Evolutionary conservation across 2,329 filamentous ascomycete species (phyloP).

Genomic region (Nannizziopsis barbatae): DNA sequence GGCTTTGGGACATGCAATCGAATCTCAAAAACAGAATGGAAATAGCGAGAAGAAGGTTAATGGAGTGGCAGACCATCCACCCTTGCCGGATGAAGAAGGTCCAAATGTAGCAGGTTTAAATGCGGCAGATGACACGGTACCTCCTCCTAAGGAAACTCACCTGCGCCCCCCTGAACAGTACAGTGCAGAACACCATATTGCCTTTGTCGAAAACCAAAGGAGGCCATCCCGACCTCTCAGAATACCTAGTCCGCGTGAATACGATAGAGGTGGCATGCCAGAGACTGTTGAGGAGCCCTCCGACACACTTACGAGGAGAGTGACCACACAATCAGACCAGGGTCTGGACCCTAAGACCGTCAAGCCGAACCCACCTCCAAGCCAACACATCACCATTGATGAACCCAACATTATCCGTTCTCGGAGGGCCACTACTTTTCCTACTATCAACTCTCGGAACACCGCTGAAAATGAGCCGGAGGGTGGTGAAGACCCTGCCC

Average conservation of each 20-base stretch:
- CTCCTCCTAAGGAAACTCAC: slow-evolving; percentile 44
- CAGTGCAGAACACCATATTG: slow-evolving; percentile 68
- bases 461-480: slow-evolving; percentile 24
- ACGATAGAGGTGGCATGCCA: slow-evolving; percentile 68
- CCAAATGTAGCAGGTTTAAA: slow-evolving; percentile 20
- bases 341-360: slow-evolving; percentile 15
- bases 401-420: slow-evolving; percentile 33
- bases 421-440: slow-evolving; percentile 28
- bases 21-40: slow-evolving; percentile 19
- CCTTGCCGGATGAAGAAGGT: slow-evolving; percentile 14
- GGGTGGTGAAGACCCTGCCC: slow-evolving; percentile 19
- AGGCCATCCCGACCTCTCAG: slow-evolving; percentile 64
- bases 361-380: slow-evolving; percentile 22
- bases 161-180: slow-evolving; percentile 44
- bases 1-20: slow-evolving; percentile 17
- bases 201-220: slow-evolving; percentile 74
- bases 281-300: slow-evolving; percentile 38
- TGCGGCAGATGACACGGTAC: slow-evolving; percentile 13
- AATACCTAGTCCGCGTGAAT: slow-evolving; percentile 85
- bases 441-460: slow-evolving; percentile 30
- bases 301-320: slow-evolving; percentile 21
- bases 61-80: slow-evolving; percentile 9
- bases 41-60: slow-evolving; percentile 16
- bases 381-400: slow-evolving; percentile 39
- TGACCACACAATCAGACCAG: slow-evolving; percentile 20